phyloP scores from a whole-genome alignment of 352 stramenopile species.

The Phytopythium vexans region DNA sequence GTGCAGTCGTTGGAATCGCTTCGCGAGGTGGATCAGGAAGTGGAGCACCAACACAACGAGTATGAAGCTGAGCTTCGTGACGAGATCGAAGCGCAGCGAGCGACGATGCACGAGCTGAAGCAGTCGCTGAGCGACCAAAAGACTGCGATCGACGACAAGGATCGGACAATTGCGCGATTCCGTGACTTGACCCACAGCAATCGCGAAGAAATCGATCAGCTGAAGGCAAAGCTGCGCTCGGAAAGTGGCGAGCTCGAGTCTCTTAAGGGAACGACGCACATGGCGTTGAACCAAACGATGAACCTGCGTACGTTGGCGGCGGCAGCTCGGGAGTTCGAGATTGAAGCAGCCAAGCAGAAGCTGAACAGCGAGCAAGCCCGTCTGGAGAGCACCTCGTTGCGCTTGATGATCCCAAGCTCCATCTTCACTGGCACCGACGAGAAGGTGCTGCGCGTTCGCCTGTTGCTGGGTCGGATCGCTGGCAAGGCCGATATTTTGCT shows the following conservation, averaged over 20 bases:
- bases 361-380: slow-evolving; percentile 62
- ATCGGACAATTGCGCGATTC: slow-evolving; percentile 79
- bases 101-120: slow-evolving; percentile 55
- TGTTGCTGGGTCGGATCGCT: slow-evolving; percentile 57
- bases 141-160: slow-evolving; percentile 67
- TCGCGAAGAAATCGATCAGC: slow-evolving; percentile 68
- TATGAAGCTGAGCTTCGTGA: slow-evolving; percentile 72
- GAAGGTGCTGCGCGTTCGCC: slow-evolving; percentile 64
- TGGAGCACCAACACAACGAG: slow-evolving; percentile 86
- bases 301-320: slow-evolving; percentile 55
- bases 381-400: slow-evolving; percentile 67
- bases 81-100: slow-evolving; percentile 66
- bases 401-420: slow-evolving; percentile 57
- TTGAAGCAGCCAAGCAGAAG: slow-evolving; percentile 65
- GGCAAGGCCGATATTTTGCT: slow-evolving; percentile 72
- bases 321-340: slow-evolving; percentile 58
- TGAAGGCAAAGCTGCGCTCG: slow-evolving; percentile 70
- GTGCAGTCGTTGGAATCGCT: slow-evolving; percentile 76
- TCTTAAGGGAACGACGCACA: slow-evolving; percentile 71
- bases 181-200: slow-evolving; percentile 62
- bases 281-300: slow-evolving; percentile 74
- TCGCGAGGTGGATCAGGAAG: slow-evolving; percentile 83
- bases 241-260: slow-evolving; percentile 70
- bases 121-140: slow-evolving; percentile 48
- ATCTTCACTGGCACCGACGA: slow-evolving; percentile 77